Evolutionary conservation across 768 basidiomycete genomes (phyloP), one percentile per base, ranked within the genome.

Genomic region (Scleroderma citrinum): DNA sequence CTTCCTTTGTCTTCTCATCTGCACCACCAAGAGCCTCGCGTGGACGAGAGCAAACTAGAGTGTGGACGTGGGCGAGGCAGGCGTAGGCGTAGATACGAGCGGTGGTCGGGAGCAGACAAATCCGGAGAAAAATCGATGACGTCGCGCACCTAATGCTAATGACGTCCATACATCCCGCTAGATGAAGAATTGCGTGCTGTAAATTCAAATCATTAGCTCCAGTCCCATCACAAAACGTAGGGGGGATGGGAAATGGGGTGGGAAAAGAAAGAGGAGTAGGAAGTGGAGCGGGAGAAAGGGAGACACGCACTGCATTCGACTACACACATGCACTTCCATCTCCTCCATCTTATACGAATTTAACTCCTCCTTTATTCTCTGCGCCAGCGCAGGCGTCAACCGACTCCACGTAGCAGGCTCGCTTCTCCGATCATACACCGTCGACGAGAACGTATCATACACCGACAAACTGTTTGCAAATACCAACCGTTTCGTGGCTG

Each of bases 281-380:
- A 45, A 47, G 21, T n/a, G 4, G 19, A 38, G 14, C 17, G n/a
- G 23, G 20, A 58, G 40, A 37, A 46, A 43, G 16, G 50, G 39
- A 45, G 47, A 43, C 35, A 81, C 90, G 57, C 65, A 92, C 90
- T 96, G 85, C 59, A 89, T 82, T 67, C 91, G 83, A 69, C 91
- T 94, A 44, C 87, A 75, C 58, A 89, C 88, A 69, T 98, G 95
- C 53, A 99, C 93, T 66, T 94, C 92, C 95, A 99, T 98, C 73
- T 97, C 93, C 70, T 95, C 93, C 88, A 97, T 91, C 77, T 98
- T 98, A 71, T 90, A 98, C 48, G 91, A 92, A 70, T 99, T 99
- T 46, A 99, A 75, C 71, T 95, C 92, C 71, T 95, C 92, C 77
- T 99, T 99, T 68, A 99, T 98, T 59, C 86, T 78, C 74, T 97